phyloP scores from a whole-genome alignment of 345 rosid genomes.

The Eucalyptus globulus region DNA sequence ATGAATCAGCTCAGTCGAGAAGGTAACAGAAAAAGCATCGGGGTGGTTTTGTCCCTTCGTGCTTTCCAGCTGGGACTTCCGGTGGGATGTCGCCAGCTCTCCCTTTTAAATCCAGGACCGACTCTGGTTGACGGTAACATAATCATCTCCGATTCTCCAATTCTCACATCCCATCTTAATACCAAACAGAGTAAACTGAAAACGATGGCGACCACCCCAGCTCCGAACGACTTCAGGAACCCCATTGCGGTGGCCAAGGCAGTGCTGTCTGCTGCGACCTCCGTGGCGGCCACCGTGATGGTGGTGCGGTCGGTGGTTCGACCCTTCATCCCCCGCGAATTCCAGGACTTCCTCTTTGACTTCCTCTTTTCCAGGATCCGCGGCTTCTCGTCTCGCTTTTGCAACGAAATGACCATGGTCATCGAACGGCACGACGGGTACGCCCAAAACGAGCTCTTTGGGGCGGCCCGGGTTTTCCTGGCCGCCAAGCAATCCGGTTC shows the following conservation, averaged over 20 bases:
- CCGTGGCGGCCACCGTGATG: constrained; percentile 41
- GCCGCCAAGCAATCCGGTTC: constrained; percentile 20
- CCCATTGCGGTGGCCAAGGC: constrained; percentile 16
- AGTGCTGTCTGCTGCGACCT: constrained; percentile 34
- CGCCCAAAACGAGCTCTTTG: constrained; percentile 24
- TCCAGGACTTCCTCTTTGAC: constrained; percentile 12
- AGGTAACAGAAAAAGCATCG: background rate
- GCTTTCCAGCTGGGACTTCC: background rate
- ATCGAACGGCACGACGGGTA: constrained; percentile 30
- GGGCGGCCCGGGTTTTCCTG: constrained; percentile 31
- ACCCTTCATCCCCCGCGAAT: constrained; percentile 27
- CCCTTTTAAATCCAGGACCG: background rate
- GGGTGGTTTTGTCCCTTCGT: background rate
- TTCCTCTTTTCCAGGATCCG: constrained; percentile 9
- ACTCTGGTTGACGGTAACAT: background rate
- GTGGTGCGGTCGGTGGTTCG: constrained; percentile 20
- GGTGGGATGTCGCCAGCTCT: background rate
- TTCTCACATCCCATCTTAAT: background rate
- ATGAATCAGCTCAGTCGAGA: background rate
- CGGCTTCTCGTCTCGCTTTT: constrained; percentile 15
- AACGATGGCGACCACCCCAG: too few species aligned
- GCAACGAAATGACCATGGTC: constrained; percentile 30
- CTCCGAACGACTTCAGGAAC: too few species aligned
- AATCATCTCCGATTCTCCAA: background rate
- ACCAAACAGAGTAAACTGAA: too few species aligned